A percentile compares a stretch with the other conserved stretches of the same genome.
phyloP scores from a whole-genome alignment of 306 rosid species.

The Carpinus viminea region DNA sequence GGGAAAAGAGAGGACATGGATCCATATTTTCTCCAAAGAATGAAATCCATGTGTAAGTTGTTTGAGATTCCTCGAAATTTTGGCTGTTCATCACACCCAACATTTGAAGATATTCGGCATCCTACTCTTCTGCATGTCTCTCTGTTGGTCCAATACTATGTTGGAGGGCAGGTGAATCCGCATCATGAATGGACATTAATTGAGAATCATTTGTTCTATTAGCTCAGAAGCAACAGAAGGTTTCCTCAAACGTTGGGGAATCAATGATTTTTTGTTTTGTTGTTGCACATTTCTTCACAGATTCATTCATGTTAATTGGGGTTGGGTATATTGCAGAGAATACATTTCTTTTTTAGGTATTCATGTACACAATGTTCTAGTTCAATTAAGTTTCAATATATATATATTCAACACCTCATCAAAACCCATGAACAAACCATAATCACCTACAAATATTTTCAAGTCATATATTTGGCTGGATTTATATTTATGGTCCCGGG shows the following conservation, averaged over 20 bases:
- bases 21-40: conserved; percentile 45
- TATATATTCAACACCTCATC: too few species aligned
- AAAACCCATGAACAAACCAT: too few species aligned
- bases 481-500: too few species aligned
- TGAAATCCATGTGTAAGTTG: conserved; percentile 31
- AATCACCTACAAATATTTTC: too few species aligned
- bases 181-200: not conserved
- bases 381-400: too few species aligned
- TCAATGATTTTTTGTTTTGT: not conserved
- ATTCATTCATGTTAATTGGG: not conserved
- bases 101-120: conserved; percentile 59
- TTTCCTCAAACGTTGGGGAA: too few species aligned
- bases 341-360: not conserved
- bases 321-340: not conserved
- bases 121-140: conserved; percentile 50
- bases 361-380: too few species aligned
- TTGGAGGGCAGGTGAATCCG: conserved; percentile 51
- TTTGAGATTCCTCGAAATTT: conserved; percentile 24
- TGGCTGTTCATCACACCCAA: conserved; percentile 60
- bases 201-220: too few species aligned
- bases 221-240: too few species aligned
- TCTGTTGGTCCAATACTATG: conserved; percentile 47
- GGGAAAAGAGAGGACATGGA: conserved; percentile 59
- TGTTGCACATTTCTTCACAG: not conserved
- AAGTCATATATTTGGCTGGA: too few species aligned